Evolutionary conservation across 345 rosid genomes (phyloP).

Genomic region (Cardamine chenopodiifolia): DNA sequence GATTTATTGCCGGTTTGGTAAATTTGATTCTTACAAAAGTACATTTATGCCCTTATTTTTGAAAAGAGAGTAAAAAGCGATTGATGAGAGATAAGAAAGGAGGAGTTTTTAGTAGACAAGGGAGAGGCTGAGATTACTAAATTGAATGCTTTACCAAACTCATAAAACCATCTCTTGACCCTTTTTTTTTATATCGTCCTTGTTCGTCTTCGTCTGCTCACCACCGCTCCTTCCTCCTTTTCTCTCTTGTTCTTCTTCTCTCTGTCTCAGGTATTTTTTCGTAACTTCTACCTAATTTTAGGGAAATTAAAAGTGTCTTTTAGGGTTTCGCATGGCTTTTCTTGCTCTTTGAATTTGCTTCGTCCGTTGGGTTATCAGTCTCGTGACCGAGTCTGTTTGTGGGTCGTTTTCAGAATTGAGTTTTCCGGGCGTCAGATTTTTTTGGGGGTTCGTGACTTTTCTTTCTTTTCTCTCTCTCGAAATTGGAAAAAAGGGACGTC

Average conservation of each 20-base stretch:
- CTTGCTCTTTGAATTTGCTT: constrained; percentile 3
- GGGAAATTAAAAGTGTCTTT: not conserved
- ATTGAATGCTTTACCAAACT: constrained; percentile 83
- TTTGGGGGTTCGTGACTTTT: constrained; percentile 8
- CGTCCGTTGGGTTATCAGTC: constrained; percentile 12
- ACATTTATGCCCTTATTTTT: constrained; percentile 4
- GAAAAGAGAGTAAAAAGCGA: constrained; percentile 1
- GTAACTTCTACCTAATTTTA: not conserved
- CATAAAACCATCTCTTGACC: constrained; percentile 37
- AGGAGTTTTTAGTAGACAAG: constrained; percentile 43
- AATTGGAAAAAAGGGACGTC: constrained; percentile 24
- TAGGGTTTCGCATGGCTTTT: constrained; percentile 1
- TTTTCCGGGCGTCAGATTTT: not conserved
- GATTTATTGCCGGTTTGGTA: constrained; percentile 26
- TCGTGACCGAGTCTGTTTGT: constrained; percentile 33
- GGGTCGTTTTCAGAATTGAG: constrained; percentile 32
- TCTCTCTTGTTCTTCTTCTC: constrained; percentile 15
- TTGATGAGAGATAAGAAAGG: constrained; percentile 35
- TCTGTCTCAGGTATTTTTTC: constrained; percentile 36
- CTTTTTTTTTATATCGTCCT: constrained; percentile 33
- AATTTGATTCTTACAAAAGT: not conserved
- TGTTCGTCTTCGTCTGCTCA: constrained; percentile 14
- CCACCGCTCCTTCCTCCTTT: constrained; percentile 36
- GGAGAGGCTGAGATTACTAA: constrained; percentile 39
- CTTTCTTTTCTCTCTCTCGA: not conserved